Conservation (phyloP, 768 basidiomycete species). For the Amanita phalloides region DNA sequence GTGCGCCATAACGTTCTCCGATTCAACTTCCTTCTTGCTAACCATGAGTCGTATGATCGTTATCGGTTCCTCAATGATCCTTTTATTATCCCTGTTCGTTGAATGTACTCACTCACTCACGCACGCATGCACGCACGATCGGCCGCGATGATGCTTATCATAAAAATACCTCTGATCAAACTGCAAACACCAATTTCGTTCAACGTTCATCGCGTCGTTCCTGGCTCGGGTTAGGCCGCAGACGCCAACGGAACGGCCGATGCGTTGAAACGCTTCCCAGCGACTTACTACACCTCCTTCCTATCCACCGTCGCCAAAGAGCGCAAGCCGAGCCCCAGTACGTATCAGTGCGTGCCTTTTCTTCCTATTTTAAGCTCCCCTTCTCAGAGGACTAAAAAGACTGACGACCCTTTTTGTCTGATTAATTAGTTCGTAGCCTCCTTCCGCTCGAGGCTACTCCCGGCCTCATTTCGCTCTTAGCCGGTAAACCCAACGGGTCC, state of each 20-base stretch:
- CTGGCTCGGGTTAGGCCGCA: background rate
- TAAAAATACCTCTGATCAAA: too few species aligned
- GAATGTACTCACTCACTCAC: too few species aligned
- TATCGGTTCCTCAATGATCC: too few species aligned
- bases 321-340: constrained; percentile 55
- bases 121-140: too few species aligned
- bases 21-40: too few species aligned
- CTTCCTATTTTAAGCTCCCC: background rate
- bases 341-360: constrained; percentile 12
- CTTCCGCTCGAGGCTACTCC: constrained; percentile 71
- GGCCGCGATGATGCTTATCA: too few species aligned
- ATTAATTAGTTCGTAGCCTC: constrained; percentile 48
- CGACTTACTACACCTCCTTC: constrained; percentile 45
- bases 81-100: too few species aligned
- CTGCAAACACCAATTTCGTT: background rate
- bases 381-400: background rate
- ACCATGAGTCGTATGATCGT: background rate
- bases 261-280: constrained; percentile 29
- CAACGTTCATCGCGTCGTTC: background rate
- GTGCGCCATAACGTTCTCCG: too few species aligned
- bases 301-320: constrained; percentile 53
- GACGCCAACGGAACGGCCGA: background rate
- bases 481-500: constrained; percentile 85
- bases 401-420: background rate
- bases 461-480: constrained; percentile 71